Conservation (phyloP, 192 early-diverging fungal genomes). For the Spizellomyces punctatus region DNA sequence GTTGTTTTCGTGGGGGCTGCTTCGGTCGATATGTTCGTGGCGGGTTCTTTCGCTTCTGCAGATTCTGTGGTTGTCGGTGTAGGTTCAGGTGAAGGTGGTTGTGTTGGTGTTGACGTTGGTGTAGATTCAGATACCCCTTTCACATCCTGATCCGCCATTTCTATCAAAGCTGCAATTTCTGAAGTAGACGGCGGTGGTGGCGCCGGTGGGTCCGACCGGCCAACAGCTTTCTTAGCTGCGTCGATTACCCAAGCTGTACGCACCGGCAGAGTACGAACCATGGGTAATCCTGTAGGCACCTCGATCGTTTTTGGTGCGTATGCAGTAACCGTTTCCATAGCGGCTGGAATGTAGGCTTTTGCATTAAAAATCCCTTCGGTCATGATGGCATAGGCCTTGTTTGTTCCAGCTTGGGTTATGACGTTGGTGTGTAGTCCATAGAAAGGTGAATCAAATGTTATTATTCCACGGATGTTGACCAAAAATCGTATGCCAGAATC, state of each 20-base stretch:
- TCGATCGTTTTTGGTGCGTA: constrained; percentile 17
- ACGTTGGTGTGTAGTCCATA: constrained; percentile 48
- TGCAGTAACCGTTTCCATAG: constrained; percentile 6
- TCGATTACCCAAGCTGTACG: constrained; percentile 31
- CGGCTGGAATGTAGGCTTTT: constrained; percentile 16
- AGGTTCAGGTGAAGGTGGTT: neutral
- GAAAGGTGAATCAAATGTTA: constrained; percentile 61
- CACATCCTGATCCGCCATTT: no score
- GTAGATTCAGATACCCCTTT: neutral
- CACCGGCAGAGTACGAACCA: constrained; percentile 22
- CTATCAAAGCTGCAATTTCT: no score
- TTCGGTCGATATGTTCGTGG: neutral
- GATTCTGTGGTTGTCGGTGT: neutral
- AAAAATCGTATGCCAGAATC: constrained; percentile 34
- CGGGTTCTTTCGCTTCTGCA: neutral
- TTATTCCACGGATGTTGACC: constrained; percentile 52
- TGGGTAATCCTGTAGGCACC: constrained; percentile 26
- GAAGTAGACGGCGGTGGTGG: no score
- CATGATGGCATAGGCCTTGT: constrained; percentile 33
- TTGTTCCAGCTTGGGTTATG: constrained; percentile 36
- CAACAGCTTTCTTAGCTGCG: constrained; percentile 10
- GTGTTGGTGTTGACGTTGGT: neutral
- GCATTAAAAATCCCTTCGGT: constrained; percentile 27
- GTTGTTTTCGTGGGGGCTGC: neutral
- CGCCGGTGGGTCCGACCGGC: neutral